Base-by-base conservation (phyloP, 257 asterid genomes). In the Solanum chiquidenum region DNA sequence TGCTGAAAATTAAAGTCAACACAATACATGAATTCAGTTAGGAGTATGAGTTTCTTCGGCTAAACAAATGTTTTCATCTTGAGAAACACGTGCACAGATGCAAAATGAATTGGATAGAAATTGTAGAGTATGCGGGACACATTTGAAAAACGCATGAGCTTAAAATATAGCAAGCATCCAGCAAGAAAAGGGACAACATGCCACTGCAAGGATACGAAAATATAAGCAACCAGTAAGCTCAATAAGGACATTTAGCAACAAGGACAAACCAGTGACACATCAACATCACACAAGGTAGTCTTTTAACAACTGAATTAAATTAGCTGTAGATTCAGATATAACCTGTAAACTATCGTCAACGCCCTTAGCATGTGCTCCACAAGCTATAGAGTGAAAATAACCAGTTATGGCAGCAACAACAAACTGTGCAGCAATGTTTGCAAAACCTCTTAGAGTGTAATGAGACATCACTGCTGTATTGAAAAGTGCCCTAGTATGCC, bases 391-490 rank as follows among this genome's bases (percentile, higher is more conserved):
- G 91, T 96, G 99, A 90, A 96, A 97, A 91, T 96, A 97, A 84
- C 99, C 99, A 85, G 94, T 95, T 86, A 96, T 95, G 42, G 99
- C 99, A 90, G 98, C 95, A 89, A 96, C 99, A 89, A 97, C 95
- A 80, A 90, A 97, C 88, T 96, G 98, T 35, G 95, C 92, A 83
- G 98, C 98, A 90, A 90, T 60, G 87, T 91, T 90, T 12, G 95
- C 92, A 88, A 90, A 91, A 84, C 98, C 92, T 93, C 97, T 92
- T 91, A 91, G 90, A 44, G 97, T 94, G 90, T 96, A 96, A 91
- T 96, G 98, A 87, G 99, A 96, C 99, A 97, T 97, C 89, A 96
- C 99, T 72, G 99, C 99, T 60, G 99, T 97, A 83, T 96, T 97
- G 89, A 96, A 97, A 83, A 94, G 96, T 44, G 99, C 99, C 99